These are phyloP conservation scores for Lepidopterella palustris DNA, from an alignment of 495 filamentous ascomycete genomes.

Conservation along the genomic window DNA sequence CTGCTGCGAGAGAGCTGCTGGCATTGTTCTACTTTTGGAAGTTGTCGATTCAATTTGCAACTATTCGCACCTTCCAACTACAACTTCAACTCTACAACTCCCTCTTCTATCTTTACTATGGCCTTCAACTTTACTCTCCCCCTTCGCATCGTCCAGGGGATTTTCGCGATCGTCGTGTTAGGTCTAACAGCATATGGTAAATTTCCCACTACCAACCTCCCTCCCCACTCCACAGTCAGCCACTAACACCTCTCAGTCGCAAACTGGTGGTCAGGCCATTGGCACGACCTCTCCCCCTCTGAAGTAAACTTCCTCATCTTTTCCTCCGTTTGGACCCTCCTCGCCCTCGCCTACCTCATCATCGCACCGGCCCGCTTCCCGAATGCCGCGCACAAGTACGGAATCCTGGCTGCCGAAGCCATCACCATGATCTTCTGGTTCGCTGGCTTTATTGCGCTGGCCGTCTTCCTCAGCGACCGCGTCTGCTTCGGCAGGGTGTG, in stretches of 20 bases:
- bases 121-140: neutral
- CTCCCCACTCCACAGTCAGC: constrained; percentile 4
- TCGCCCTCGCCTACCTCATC: constrained; percentile 60
- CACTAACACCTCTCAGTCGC: constrained; percentile 26
- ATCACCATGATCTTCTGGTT: constrained; percentile 88
- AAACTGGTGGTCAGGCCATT: constrained; percentile 35
- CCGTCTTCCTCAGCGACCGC: constrained; percentile 49
- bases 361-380: constrained; percentile 56
- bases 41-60: too few relatives aligned
- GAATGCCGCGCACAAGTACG: constrained; percentile 51
- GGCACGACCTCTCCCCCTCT: constrained; percentile 39
- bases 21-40: too few relatives aligned
- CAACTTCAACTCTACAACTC: neutral
- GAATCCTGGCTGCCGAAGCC: constrained; percentile 57
- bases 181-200: constrained; percentile 66
- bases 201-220: constrained; percentile 20
- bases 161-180: constrained; percentile 66
- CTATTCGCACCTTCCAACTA: neutral
- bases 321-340: constrained; percentile 62
- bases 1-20: too few relatives aligned
- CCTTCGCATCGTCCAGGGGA: constrained; percentile 54
- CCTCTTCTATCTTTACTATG: neutral
- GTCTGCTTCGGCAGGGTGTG: constrained; percentile 46
- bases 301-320: constrained; percentile 68
- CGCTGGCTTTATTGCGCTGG: constrained; percentile 69